Conservation (phyloP, 2,329 filamentous ascomycete genomes). For the Talaromyces rugulosus region DNA sequence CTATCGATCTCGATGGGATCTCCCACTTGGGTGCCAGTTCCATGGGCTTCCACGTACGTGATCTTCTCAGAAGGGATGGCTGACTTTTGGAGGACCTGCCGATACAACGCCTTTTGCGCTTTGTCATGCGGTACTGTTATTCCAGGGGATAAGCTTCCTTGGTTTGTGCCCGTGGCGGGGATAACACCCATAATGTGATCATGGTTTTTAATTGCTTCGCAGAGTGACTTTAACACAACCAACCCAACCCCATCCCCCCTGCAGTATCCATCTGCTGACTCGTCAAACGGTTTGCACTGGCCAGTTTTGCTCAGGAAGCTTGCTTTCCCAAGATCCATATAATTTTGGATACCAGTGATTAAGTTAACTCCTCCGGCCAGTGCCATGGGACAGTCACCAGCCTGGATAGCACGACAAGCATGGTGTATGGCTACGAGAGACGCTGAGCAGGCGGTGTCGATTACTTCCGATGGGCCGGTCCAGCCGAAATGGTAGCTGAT, state of each 20-base stretch:
- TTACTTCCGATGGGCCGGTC: conserved; percentile 38
- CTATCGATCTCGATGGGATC: conserved; percentile 17
- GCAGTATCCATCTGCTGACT: conserved; percentile 44
- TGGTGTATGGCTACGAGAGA: conserved; percentile 34
- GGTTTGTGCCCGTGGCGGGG: conserved; percentile 25
- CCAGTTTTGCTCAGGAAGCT: conserved; percentile 52
- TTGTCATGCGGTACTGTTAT: conserved; percentile 25
- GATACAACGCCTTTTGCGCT: conserved; percentile 36
- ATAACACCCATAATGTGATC: conserved; percentile 39
- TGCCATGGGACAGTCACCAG: conserved; percentile 23
- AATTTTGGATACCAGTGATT: conserved; percentile 27
- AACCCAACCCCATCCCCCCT: conserved; percentile 49
- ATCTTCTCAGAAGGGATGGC: conserved; percentile 21
- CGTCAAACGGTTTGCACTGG: conserved; percentile 47
- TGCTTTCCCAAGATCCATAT: conserved; percentile 27
- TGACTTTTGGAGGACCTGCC: conserved; percentile 29
- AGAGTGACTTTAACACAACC: conserved; percentile 48
- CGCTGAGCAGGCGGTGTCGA: conserved; percentile 47
- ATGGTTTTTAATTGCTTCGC: conserved; percentile 41
- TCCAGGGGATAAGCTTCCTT: conserved; percentile 24
- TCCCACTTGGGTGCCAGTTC: conserved; percentile 29
- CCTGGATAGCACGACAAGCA: conserved; percentile 25
- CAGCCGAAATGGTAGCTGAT: conserved; percentile 38
- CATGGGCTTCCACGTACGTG: conserved; percentile 37
- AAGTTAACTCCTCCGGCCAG: conserved; percentile 21